A percentile compares a stretch with the other conserved stretches of the same genome.
Conservation (phyloP, 1,284 basidiomycete species). For the Tilletia horrida region DNA sequence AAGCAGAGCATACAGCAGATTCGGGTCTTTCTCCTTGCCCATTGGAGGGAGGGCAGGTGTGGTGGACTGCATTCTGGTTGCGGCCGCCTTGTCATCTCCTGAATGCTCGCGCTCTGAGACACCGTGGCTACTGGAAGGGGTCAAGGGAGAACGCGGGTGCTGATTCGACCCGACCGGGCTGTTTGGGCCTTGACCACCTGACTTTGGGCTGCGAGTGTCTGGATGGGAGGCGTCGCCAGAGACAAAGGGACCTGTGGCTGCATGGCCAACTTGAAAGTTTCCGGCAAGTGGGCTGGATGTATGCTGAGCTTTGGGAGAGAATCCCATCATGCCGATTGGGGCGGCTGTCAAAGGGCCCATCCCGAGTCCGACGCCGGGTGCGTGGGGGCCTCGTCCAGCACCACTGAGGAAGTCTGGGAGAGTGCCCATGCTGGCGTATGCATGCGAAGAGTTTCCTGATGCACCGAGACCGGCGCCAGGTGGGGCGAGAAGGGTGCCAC, state of each 20-base stretch:
- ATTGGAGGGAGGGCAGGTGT: neutral
- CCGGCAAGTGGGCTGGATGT: neutral
- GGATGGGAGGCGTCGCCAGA: neutral
- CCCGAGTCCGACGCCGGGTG: conserved; percentile 7
- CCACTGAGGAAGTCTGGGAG: conserved; percentile 4
- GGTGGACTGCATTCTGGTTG: neutral
- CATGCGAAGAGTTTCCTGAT: neutral
- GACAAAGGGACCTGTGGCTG: neutral
- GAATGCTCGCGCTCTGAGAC: neutral
- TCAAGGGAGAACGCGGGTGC: neutral
- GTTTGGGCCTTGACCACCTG: neutral
- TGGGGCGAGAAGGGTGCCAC: conserved; percentile 35
- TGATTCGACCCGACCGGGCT: neutral
- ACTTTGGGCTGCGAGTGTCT: neutral
- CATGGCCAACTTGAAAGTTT: neutral
- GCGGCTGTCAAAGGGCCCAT: neutral
- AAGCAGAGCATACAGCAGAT: conserved; percentile 4
- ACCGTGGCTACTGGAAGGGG: neutral
- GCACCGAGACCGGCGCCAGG: neutral
- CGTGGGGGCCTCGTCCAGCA: neutral
- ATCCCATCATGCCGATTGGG: neutral
- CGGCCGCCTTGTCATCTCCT: neutral
- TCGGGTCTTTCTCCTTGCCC: neutral
- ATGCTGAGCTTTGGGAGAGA: neutral
- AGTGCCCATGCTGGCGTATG: conserved; percentile 16